Percentiles rank a stretch among this genome's conserved stretches.
These are phyloP conservation scores for Mortierella sp. DNA, from an alignment of 371 early-diverging fungal species.

Conservation along the genomic window DNA sequence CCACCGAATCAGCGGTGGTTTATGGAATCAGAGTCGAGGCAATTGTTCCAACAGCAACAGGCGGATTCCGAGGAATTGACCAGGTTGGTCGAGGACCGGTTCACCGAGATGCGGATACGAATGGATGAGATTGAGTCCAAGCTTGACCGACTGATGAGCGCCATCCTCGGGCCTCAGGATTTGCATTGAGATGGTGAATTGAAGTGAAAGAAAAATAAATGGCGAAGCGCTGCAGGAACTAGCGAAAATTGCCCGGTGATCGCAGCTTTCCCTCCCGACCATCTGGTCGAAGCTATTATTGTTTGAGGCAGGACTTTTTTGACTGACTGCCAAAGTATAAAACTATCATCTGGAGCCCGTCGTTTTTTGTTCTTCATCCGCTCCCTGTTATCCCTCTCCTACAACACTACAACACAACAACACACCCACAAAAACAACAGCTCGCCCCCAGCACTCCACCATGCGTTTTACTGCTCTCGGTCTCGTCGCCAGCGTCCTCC, in stretches of 20 bases:
- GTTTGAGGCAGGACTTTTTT: neutral
- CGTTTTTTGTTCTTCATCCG: neutral
- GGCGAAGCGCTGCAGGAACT: neutral
- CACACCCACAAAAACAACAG: neutral
- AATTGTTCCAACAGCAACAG: conserved; percentile 8
- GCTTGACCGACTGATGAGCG: conserved; percentile 41
- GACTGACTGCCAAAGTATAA: neutral
- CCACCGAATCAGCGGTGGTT: conserved; percentile 13
- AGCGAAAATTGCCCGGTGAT: neutral
- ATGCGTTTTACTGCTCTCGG: conserved; percentile 21
- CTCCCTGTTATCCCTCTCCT: too few species aligned
- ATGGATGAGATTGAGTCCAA: conserved; percentile 48
- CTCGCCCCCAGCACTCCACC: neutral
- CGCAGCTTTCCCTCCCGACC: neutral
- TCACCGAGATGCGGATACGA: conserved; percentile 32
- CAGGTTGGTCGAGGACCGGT: conserved; percentile 31
- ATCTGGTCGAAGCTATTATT: neutral
- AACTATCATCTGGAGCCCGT: neutral
- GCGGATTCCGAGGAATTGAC: conserved; percentile 23
- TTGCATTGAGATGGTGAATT: neutral
- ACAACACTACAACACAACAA: neutral
- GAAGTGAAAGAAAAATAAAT: neutral
- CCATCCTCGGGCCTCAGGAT: conserved; percentile 6
- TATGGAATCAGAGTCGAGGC: conserved; percentile 11
- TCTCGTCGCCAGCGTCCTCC: conserved; percentile 14